These are phyloP conservation scores for Clavispora asparagi DNA, from an alignment of 805 yeast species.

Conservation along the genomic window DNA sequence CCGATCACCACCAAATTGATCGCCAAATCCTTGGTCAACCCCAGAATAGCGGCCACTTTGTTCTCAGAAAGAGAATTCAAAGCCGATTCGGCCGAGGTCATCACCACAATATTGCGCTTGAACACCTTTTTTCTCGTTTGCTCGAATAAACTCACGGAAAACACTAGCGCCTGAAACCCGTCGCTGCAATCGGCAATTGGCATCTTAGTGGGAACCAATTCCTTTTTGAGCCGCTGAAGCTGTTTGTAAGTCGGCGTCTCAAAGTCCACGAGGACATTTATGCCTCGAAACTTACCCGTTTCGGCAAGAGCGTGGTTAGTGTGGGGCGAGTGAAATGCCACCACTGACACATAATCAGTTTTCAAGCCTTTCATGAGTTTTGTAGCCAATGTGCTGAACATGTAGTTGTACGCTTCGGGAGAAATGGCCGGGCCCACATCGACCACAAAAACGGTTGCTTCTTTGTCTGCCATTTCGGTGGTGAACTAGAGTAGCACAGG, in stretches of 20 bases:
- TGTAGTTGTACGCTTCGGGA: slow-evolving; percentile 35
- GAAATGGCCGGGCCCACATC: slow-evolving; percentile 40
- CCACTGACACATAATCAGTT: slow-evolving; percentile 36
- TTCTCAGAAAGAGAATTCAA: slow-evolving; percentile 2
- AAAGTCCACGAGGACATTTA: slow-evolving; percentile 14
- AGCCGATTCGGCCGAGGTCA: slow-evolving; percentile 19
- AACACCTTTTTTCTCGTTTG: slow-evolving; percentile 27
- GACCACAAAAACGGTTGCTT: slow-evolving; percentile 43
- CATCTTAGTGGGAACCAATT: slow-evolving; percentile 6
- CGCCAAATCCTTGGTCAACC: slow-evolving; percentile 5
- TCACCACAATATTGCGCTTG: slow-evolving; percentile 31
- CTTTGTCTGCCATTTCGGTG: slow-evolving; percentile 29
- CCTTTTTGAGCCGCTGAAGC: slow-evolving; percentile 9
- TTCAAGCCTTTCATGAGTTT: slow-evolving; percentile 38
- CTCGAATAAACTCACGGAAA: slow-evolving; percentile 31
- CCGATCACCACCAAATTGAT: slow-evolving; percentile 8
- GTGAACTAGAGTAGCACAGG: neutral
- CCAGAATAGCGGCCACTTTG: slow-evolving; percentile 4
- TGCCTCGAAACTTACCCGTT: slow-evolving; percentile 12
- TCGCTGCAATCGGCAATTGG: slow-evolving; percentile 11
- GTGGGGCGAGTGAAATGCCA: slow-evolving; percentile 21
- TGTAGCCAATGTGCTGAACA: slow-evolving; percentile 38
- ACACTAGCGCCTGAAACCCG: slow-evolving; percentile 25
- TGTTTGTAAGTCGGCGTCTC: slow-evolving; percentile 16
- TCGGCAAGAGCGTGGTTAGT: slow-evolving; percentile 12